Conservation (phyloP, 1,139 yeast species). For the Williopsis jadinii region DNA sequence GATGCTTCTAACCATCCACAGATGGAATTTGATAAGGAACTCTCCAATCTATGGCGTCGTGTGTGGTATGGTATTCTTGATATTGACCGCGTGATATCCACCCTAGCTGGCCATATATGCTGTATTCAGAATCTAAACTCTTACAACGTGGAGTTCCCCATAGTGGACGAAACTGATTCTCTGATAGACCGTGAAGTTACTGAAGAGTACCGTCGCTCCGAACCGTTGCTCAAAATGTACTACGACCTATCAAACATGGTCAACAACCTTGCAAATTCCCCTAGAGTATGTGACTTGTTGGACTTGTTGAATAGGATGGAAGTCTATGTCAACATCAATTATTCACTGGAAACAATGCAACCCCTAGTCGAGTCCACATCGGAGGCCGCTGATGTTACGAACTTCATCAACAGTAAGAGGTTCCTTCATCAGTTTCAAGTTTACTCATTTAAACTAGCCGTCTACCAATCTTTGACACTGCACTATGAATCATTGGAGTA, state of each 20-base stretch:
- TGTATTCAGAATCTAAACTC: conserved; percentile 12
- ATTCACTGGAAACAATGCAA: conserved; percentile 8
- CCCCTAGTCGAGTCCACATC: conserved; percentile 1
- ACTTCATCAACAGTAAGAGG: conserved; percentile 10
- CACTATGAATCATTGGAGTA: conserved; percentile 15
- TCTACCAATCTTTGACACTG: conserved; percentile 14
- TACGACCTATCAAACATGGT: conserved; percentile 13
- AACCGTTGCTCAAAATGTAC: conserved; percentile 11
- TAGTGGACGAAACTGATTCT: conserved; percentile 2
- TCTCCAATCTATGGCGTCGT: conserved; percentile 19
- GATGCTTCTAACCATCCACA: conserved; percentile 31
- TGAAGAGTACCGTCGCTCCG: conserved; percentile 13
- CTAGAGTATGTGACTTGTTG: conserved; percentile 13
- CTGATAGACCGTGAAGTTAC: conserved; percentile 11
- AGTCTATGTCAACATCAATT: conserved; percentile 13
- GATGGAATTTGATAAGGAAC: conserved; percentile 12
- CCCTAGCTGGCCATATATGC: conserved; percentile 20
- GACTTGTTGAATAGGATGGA: conserved; percentile 12
- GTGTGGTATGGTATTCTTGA: conserved; percentile 21
- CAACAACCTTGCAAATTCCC: conserved; percentile 12
- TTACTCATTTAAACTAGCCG: conserved; percentile 12
- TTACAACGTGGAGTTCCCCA: conserved; percentile 13
- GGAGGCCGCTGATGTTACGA: conserved; percentile 4
- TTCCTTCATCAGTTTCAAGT: conserved; percentile 14
- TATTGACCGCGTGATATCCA: conserved; percentile 16